phyloP scores from a whole-genome alignment of 163 green algal genomes.

The Chloromonas sp. region DNA sequence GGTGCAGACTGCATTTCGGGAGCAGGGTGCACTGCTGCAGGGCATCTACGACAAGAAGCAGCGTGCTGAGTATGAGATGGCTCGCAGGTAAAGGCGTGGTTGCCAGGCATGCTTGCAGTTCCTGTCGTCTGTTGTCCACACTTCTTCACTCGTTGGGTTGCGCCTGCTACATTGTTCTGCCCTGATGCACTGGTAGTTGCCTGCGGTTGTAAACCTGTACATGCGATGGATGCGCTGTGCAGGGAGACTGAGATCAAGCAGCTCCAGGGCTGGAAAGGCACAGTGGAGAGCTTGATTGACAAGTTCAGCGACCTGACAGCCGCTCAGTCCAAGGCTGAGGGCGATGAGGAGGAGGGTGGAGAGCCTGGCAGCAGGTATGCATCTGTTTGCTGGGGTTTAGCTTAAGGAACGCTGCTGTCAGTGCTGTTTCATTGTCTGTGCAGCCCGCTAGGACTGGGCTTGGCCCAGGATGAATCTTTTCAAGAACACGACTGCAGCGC shows the following conservation, averaged over 20 bases:
- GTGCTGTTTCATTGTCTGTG: too few relatives aligned
- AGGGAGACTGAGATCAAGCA: constrained; percentile 79
- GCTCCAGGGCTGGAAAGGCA: constrained; percentile 68
- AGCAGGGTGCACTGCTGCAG: constrained; percentile 47
- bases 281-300: constrained; percentile 60
- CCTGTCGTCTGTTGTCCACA: too few relatives aligned
- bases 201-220: too few relatives aligned
- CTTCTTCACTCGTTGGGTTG: too few relatives aligned
- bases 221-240: background rate
- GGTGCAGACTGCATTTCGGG: constrained; percentile 76
- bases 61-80: constrained; percentile 64
- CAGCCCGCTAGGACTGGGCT: too few relatives aligned
- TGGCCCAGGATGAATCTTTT: too few relatives aligned
- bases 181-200: too few relatives aligned
- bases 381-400: background rate
- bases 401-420: too few relatives aligned
- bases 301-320: constrained; percentile 51
- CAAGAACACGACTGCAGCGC: too few relatives aligned
- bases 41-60: constrained; percentile 70
- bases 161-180: too few relatives aligned
- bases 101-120: too few relatives aligned
- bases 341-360: background rate
- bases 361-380: background rate
- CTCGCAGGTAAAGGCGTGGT: constrained; percentile 35
- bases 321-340: background rate